Evolutionary conservation across 805 yeast genomes (phyloP).

Genomic region (Candida nonsorbophila): DNA sequence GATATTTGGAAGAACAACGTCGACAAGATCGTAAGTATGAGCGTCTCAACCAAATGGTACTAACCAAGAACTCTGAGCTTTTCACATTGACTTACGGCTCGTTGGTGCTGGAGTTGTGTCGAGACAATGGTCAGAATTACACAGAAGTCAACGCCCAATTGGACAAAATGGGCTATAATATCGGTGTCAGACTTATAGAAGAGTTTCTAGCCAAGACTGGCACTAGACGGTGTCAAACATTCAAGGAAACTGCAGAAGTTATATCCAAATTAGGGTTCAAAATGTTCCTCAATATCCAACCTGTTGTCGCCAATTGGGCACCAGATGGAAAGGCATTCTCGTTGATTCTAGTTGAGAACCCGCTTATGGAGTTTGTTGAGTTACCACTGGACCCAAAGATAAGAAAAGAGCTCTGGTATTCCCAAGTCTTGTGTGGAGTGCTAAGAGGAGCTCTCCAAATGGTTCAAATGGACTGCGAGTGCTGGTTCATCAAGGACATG

Average conservation of each 20-base stretch:
- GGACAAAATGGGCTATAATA: slow-evolving; percentile 92
- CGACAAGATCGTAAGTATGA: slow-evolving; percentile 67
- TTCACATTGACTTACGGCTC: slow-evolving; percentile 95
- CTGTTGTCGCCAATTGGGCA: slow-evolving; percentile 72
- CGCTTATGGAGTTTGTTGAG: slow-evolving; percentile 92
- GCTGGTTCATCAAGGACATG: slow-evolving; percentile 70
- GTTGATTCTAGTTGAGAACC: slow-evolving; percentile 74
- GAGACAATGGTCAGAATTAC: slow-evolving; percentile 75
- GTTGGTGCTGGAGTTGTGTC: slow-evolving; percentile 84
- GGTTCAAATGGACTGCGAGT: slow-evolving; percentile 93
- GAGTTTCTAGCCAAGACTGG: slow-evolving; percentile 88
- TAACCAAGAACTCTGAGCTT: slow-evolving; percentile 85
- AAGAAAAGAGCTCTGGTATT: slow-evolving; percentile 79
- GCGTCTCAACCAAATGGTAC: background rate
- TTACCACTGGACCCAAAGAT: slow-evolving; percentile 72
- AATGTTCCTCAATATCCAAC: slow-evolving; percentile 78
- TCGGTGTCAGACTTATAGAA: slow-evolving; percentile 86
- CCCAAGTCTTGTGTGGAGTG: slow-evolving; percentile 86
- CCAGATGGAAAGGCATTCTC: slow-evolving; percentile 70
- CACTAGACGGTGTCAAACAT: slow-evolving; percentile 71
- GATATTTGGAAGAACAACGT: slow-evolving; percentile 87
- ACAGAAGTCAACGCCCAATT: slow-evolving; percentile 74
- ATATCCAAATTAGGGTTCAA: slow-evolving; percentile 86
- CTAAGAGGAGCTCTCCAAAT: slow-evolving; percentile 87
- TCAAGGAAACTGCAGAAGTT: slow-evolving; percentile 84